A percentile compares a stretch with the other conserved stretches of the same genome.
Conservation (phyloP, 176 grass and related monocot species). For the Avena sativa region DNA sequence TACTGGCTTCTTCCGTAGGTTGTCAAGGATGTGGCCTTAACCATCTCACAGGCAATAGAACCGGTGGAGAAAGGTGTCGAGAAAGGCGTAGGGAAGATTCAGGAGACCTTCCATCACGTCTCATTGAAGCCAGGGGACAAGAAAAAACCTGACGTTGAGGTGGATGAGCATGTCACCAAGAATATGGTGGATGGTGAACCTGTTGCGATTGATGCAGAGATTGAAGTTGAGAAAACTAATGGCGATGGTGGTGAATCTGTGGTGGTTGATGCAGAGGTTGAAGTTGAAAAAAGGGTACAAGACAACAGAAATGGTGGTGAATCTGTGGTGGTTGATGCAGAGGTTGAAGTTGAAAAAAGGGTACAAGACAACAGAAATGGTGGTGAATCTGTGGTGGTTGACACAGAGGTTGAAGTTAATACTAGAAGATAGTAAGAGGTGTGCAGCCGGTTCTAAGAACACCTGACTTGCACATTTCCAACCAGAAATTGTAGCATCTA, state of each 20-base stretch:
- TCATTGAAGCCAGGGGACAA: conserved; percentile 48
- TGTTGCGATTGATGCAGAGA: conserved; percentile 36
- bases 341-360: conserved; percentile 50
- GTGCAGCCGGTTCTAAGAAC: background rate
- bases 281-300: conserved; percentile 42
- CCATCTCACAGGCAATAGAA: conserved; percentile 81
- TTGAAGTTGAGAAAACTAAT: conserved; percentile 44
- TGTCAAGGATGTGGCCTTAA: conserved; percentile 79
- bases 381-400: conserved; percentile 24
- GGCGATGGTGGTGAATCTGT: conserved; percentile 4
- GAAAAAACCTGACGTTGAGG: conserved; percentile 54
- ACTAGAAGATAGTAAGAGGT: background rate
- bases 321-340: conserved; percentile 25
- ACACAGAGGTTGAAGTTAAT: conserved; percentile 42
- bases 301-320: background rate
- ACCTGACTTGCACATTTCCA: background rate
- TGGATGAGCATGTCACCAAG: conserved; percentile 59
- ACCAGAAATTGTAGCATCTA: background rate
- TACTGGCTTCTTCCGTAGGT: conserved; percentile 49
- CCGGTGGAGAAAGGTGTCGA: conserved; percentile 83
- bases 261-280: conserved; percentile 33
- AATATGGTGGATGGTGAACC: conserved; percentile 44
- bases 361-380: background rate
- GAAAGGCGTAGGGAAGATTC: conserved; percentile 82
- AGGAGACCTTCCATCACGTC: conserved; percentile 73